These are phyloP conservation scores for Helminthosporium solani DNA, from an alignment of 2,329 filamentous ascomycete genomes.

Conservation along the genomic window DNA sequence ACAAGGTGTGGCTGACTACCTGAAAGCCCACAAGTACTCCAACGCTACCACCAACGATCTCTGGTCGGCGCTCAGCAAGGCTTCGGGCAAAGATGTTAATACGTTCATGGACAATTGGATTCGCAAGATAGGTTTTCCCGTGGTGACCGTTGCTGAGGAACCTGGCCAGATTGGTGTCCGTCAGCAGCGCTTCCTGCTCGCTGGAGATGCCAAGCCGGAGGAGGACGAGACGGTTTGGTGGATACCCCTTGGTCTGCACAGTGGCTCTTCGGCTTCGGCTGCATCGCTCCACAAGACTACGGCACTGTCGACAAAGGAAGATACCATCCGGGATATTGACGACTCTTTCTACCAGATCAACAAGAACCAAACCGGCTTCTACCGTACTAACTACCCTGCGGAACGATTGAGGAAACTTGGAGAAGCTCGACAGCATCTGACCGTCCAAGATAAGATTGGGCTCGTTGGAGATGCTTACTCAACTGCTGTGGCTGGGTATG, in stretches of 20 bases:
- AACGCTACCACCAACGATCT: conserved; percentile 90
- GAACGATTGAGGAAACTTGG: conserved; percentile 78
- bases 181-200: conserved; percentile 87
- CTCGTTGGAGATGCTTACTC: conserved; percentile 87
- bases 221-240: conserved; percentile 95
- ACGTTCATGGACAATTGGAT: conserved; percentile 94
- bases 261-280: conserved; percentile 59
- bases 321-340: conserved; percentile 72
- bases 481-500: conserved; percentile 82
- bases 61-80: conserved; percentile 84
- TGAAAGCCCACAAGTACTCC: conserved; percentile 83
- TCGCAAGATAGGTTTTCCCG: conserved; percentile 89
- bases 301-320: conserved; percentile 73
- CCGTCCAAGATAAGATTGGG: conserved; percentile 86
- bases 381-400: conserved; percentile 91
- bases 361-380: conserved; percentile 83
- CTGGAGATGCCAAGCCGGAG: conserved; percentile 85
- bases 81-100: conserved; percentile 82
- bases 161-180: conserved; percentile 77
- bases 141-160: conserved; percentile 82
- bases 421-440: conserved; percentile 72
- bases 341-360: conserved; percentile 93
- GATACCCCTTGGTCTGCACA: conserved; percentile 85
- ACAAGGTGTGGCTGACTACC: conserved; percentile 83
- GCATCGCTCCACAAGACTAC: conserved; percentile 62